phyloP scores from a whole-genome alignment of 1,284 basidiomycete species.

The Trichosporon faecale region DNA sequence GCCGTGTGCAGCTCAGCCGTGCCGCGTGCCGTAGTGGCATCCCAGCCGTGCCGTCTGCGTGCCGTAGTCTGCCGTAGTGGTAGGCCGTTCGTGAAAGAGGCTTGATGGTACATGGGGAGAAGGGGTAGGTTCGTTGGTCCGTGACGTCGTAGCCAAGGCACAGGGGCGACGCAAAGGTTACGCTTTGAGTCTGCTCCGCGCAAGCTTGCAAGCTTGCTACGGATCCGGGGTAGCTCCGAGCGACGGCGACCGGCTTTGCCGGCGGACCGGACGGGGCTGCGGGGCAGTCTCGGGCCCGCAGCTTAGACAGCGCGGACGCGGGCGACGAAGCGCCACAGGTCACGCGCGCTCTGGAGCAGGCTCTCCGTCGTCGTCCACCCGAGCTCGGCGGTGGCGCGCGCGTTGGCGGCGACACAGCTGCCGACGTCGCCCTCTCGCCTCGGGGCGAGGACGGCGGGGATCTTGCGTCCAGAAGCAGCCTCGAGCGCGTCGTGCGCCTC shows the following conservation, averaged over 20 bases:
- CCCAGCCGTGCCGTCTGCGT: neutral
- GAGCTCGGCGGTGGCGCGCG: constrained; percentile 16
- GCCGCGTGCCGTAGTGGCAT: neutral
- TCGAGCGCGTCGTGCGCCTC: constrained; percentile 17
- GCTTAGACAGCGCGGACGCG: constrained; percentile 4
- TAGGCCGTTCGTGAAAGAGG: too few species aligned
- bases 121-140: neutral
- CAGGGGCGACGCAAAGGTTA: neutral
- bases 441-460: constrained; percentile 6
- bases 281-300: neutral
- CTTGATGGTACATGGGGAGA: neutral
- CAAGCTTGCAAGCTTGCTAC: neutral
- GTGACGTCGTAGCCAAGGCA: neutral
- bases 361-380: constrained; percentile 16
- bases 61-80: neutral
- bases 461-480: constrained; percentile 5
- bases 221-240: too few species aligned
- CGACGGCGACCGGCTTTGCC: too few species aligned
- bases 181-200: neutral
- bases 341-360: constrained; percentile 12
- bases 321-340: constrained; percentile 19
- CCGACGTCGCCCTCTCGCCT: constrained; percentile 21
- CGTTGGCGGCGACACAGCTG: constrained; percentile 15
- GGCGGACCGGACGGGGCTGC: too few species aligned
- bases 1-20: neutral